phyloP scores from a whole-genome alignment of 805 yeast genomes.

The Wickerhamiella nectarea region DNA sequence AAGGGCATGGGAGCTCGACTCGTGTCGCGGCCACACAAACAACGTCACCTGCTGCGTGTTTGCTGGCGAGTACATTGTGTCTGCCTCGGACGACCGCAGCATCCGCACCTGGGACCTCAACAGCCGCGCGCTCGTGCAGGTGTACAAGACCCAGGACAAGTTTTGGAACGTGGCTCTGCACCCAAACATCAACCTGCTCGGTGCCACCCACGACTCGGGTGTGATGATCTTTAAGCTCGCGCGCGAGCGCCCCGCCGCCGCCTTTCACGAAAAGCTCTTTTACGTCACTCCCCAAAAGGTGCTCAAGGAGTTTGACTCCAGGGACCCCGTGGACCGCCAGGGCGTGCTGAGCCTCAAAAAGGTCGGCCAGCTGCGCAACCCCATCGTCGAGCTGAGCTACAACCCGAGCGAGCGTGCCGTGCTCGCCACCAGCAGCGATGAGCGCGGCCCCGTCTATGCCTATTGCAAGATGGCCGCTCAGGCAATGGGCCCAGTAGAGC shows the following conservation, averaged over 20 bases:
- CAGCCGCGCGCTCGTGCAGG: slow-evolving; percentile 84
- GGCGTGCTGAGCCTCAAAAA: slow-evolving; percentile 77
- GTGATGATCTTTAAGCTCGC: slow-evolving; percentile 95
- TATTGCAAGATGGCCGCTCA: slow-evolving; percentile 70
- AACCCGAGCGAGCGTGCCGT: slow-evolving; percentile 87
- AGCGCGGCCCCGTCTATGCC: slow-evolving; percentile 48
- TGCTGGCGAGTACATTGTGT: slow-evolving; percentile 81
- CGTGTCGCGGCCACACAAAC: slow-evolving; percentile 95
- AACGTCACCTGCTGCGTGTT: slow-evolving; percentile 79
- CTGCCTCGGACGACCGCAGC: slow-evolving; percentile 93
- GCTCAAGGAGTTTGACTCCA: slow-evolving; percentile 65
- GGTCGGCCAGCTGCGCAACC: slow-evolving; percentile 74
- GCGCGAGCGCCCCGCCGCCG: slow-evolving; percentile 91
- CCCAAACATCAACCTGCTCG: slow-evolving; percentile 82
- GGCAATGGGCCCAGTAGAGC: slow-evolving; percentile 87
- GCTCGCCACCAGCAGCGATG: slow-evolving; percentile 56
- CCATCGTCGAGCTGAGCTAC: slow-evolving; percentile 71
- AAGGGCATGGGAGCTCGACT: slow-evolving; percentile 98
- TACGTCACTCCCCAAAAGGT: slow-evolving; percentile 77
- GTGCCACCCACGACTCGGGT: slow-evolving; percentile 94
- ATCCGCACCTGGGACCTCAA: slow-evolving; percentile 94
- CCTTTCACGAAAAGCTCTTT: slow-evolving; percentile 37
- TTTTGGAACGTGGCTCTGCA: slow-evolving; percentile 89
- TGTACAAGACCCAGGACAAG: slow-evolving; percentile 88
- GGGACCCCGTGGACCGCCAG: slow-evolving; percentile 43